Evolutionary conservation across 163 green algal genomes (phyloP), one percentile per base, ranked within the genome.

Genomic region (Prototheca wickerhamii): DNA sequence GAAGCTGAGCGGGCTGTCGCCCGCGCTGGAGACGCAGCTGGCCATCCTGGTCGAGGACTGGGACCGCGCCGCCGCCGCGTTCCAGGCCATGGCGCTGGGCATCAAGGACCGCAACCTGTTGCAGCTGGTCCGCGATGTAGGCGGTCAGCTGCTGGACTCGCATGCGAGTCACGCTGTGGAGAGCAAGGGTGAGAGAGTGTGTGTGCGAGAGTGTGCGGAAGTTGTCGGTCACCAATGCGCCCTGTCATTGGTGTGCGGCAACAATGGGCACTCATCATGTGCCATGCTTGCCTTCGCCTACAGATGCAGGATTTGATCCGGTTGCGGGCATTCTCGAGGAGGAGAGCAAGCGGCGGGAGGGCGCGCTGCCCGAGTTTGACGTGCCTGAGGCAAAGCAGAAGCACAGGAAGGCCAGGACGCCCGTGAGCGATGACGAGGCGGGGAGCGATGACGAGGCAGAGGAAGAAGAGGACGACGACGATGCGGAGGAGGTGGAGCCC

Each of bases 1-100:
- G 44, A 58, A 68, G 33, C 75, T 92, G 61, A 74, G 68, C 2
- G 85, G 85, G 4, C 76, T 92, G 20, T 75, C 58, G 5, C 77
- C 88, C 34, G 35, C 57, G 3, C 69, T 62, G 4, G 81, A 91
- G 70, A 77, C 82, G 54, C 67, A 73, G 28, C 72, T 90, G 49
- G 63, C 63, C n/a, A 72, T 77, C 42, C 58, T 64, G 58, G 50
- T 44, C 35, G 66, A 35, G 33, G 58, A 60, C 29, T 78, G 72
- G 72, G 62, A 79, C 42, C 62, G 72, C 2, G 72, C 72, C 4
- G 67, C 72, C 8, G 34, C 54, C 32, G 67, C 53, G 50, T 79
- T 79, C 63, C 72, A 79, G 58, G 63, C 67, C 18, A 33, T 71
- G 55, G 61, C 67, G 7, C 66, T 79, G 50, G 67, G 65, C 3